Base-by-base conservation (phyloP, 1,284 basidiomycete genomes). In the Microbotryum lychnidis-dioicae region DNA sequence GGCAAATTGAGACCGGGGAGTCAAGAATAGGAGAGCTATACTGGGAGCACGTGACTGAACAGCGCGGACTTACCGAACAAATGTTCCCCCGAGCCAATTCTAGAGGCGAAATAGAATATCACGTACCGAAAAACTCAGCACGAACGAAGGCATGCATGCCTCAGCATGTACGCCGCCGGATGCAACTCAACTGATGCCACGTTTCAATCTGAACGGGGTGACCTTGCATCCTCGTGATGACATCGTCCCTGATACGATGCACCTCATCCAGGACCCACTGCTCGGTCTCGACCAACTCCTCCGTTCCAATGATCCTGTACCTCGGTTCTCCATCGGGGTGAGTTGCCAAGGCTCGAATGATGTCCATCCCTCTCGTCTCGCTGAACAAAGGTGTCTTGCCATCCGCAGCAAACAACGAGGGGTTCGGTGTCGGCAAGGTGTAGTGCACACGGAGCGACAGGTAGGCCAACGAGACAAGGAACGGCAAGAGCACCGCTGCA, bases 301-400 rank as follows among this genome's bases (percentile, higher is more conserved):
- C 80, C 0, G 92, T 94, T 1, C 94, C 94, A 20, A 96, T 89
- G 0, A 89, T 94, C 49, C 94, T 82, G 77, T 86, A 97, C 5
- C 93, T 48, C 3, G 68, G 68, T 0, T 57, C 58, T 0, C 53
- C 66, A 29, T 67, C 65, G 4, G 50, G 50, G 57, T 69, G 64
- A 2, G 52, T 54, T 0, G 68, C 54, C n/a, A 69, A 46, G 58
- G 65, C 60, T 16, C 29, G 29, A 20, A 69, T 67, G 60, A 60
- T 62, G 23, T 47, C 14, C 63, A 69, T 58, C 12, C 65, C 68
- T 12, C 54, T 27, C 2, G n/a, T 9, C 48, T 69, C 68, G 50
- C 46, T 57, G 49, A 69, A 69, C 8, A 51, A 4, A 25, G 67
- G 60, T 0, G 54, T 46, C 29, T 37, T 49, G 12, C 48, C 52